Evolutionary conservation across 73 alveolate species (phyloP), one percentile per base, ranked within the genome.

Genomic region (Paramecium bursaria): DNA sequence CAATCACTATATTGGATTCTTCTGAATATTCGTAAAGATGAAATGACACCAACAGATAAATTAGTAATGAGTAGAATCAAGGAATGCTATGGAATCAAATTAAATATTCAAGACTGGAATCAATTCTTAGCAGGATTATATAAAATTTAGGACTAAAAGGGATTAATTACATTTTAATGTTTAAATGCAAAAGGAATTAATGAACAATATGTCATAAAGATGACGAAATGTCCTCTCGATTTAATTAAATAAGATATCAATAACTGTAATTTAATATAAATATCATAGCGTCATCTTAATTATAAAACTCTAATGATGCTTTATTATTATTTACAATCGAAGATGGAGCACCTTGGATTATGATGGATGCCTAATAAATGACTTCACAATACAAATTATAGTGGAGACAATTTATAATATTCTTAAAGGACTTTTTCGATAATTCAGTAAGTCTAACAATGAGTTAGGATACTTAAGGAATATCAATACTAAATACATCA

Each of bases 21-120:
- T 15, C 46, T 50, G 46, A 57, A 87, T 7, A 75, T 92, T 9
- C 50, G 90, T 27, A 86, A 74, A 9, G 97, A 92, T 50, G 95
- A 90, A 51, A 90, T 92, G 95, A 67, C 92, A 26, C 97, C 97
- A 9, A 92, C 79, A 29, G 97, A 92, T 75, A 86, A 87, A 50
- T 92, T 92, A 35, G 90, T 92, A 3, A 86, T 86, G 85, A 86
- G 94, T 61, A 50, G 97, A 31, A 87, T 90, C 1, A 92, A 92
- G 52, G 97, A 92, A 57, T 93, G 91, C 4, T 92, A 75, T 27
- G 94, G 93, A 26, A 55, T 90, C 6, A 92, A 92, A 86, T 74
- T 92, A 1, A 88, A 86, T 25, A 53, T 75, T 13, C 51, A 50
- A 74, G 86, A 90, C 22, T 92, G 97, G 97, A 93, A 92, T 9